Base-by-base conservation (phyloP, 345 rosid genomes). In the Syzygium oleosum region DNA sequence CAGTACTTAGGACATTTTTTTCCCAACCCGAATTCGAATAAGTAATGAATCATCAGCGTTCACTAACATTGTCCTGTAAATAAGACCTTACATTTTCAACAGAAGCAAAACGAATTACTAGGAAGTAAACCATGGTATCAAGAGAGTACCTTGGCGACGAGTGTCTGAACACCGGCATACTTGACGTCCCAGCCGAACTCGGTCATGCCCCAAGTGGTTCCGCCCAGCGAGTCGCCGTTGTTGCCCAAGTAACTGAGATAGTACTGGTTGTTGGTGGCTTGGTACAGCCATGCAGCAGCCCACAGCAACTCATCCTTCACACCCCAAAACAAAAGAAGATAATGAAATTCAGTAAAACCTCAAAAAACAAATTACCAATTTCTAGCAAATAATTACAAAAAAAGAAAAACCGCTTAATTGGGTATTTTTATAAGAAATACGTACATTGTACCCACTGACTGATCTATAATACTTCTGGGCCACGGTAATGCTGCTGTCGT, bases 161-260 rank as follows among this genome's bases (percentile, higher is more conserved):
- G 99, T 41, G 98, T 93, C 87, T 97, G 98, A 79, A 97, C 98
- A 29, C 99, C 99, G 23, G 99, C 96, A 90, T 95, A 96, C 92
- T 98, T 98, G n/a, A 93, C 98, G 85, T 98, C 99, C 99, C 99
- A 98, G 59, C 99, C 89, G 19, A 98, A 98, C 92, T 98, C 99
- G 8, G 97, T 97, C 98, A 96, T 97, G 80, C 89, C 89, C 99
- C 99, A 98, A 52, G 96, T 93, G 59, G 98, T 97, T 87, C 97
- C 99, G 29, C 99, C 99, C 94, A 98, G 89, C 1, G 96, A 88
- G 46, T 97, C 98, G 51, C 96, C 99, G 85, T 98, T 98, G 22
- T 90, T 92, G 52, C 93, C 99, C 80, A 98, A 93, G 93, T 98
- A 98, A 92, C 93, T 91, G 92, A 97, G 87, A 92, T 95, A 98